These are phyloP conservation scores for Phyllosticta ampelicida DNA, from an alignment of 2,329 filamentous ascomycete genomes.

Conservation along the genomic window DNA sequence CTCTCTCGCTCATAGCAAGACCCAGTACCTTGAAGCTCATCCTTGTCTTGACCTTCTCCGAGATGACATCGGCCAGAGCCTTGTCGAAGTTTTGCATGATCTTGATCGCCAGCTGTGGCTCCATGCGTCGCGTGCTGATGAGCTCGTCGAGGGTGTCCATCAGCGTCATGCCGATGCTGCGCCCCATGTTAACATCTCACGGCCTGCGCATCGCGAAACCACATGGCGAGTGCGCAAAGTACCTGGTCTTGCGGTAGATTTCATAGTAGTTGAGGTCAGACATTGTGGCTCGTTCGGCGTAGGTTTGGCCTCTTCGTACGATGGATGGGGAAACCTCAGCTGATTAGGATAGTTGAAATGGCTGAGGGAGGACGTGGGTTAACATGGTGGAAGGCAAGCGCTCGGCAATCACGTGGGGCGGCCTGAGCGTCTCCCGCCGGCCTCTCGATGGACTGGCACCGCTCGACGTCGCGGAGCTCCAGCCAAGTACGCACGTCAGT, in stretches of 20 bases:
- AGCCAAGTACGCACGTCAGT: constrained; percentile 7
- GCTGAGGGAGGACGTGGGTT: constrained; percentile 10
- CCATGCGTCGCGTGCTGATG: constrained; percentile 88
- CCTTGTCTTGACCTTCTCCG: constrained; percentile 83
- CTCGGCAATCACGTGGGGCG: neutral
- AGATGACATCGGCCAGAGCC: constrained; percentile 79
- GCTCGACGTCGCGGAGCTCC: constrained; percentile 3
- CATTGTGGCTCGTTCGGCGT: constrained; percentile 14
- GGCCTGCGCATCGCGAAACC: neutral
- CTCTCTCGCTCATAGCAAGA: constrained; percentile 11
- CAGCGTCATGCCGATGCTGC: constrained; percentile 81
- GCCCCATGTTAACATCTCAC: constrained; percentile 16
- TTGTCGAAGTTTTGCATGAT: constrained; percentile 93
- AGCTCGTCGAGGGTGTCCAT: constrained; percentile 96
- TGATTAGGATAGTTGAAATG: constrained; percentile 4
- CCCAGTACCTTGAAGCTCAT: constrained; percentile 79
- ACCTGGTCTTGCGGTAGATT: constrained; percentile 98
- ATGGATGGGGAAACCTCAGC: neutral
- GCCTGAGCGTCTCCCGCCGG: neutral
- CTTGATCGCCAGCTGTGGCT: constrained; percentile 97
- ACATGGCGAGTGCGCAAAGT: constrained; percentile 29
- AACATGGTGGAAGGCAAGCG: neutral
- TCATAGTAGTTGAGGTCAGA: constrained; percentile 62
- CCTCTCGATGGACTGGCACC: neutral
- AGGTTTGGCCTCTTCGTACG: too few relatives aligned